Conservation (phyloP, 2,329 filamentous ascomycete genomes). For the Rhynchosporium agropyri region DNA sequence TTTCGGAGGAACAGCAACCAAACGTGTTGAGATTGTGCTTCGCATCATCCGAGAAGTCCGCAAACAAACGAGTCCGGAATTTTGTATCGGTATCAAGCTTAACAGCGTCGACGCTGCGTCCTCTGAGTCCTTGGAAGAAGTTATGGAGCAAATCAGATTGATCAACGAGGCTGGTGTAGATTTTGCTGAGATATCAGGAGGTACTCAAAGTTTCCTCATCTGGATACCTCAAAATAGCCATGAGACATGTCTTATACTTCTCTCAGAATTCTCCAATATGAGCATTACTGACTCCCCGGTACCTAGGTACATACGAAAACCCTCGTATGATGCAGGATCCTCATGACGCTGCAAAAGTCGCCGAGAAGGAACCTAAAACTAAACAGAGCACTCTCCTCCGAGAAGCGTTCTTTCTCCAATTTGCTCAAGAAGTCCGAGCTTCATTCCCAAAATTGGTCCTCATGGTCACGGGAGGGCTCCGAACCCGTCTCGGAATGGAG, state of each 20-base stretch:
- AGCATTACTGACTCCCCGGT: no score
- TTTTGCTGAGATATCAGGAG: constrained; percentile 69
- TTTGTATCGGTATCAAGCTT: constrained; percentile 57
- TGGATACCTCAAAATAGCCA: no score
- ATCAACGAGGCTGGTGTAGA: constrained; percentile 55
- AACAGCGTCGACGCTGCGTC: constrained; percentile 57
- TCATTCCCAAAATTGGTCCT: constrained; percentile 50
- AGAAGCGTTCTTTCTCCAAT: constrained; percentile 71
- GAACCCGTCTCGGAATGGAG: constrained; percentile 54
- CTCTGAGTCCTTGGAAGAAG: constrained; percentile 50
- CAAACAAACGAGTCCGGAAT: constrained; percentile 36
- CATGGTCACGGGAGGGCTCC: constrained; percentile 66
- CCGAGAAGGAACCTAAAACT: neutral
- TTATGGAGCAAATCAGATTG: constrained; percentile 58
- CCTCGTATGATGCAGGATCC: constrained; percentile 41
- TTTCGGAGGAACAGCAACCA: constrained; percentile 71
- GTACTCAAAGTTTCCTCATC: constrained; percentile 41
- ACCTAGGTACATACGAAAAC: constrained; percentile 56
- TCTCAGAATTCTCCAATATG: no score
- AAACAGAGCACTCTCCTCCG: constrained; percentile 53
- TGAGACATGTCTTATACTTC: no score
- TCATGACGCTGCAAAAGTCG: constrained; percentile 17
- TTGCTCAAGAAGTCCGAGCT: constrained; percentile 55
- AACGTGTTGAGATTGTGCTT: constrained; percentile 66
- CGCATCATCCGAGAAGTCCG: constrained; percentile 68